These are phyloP conservation scores for Pleurostoma richardsiae DNA, from an alignment of 2,329 filamentous ascomycete genomes.

Conservation along the genomic window DNA sequence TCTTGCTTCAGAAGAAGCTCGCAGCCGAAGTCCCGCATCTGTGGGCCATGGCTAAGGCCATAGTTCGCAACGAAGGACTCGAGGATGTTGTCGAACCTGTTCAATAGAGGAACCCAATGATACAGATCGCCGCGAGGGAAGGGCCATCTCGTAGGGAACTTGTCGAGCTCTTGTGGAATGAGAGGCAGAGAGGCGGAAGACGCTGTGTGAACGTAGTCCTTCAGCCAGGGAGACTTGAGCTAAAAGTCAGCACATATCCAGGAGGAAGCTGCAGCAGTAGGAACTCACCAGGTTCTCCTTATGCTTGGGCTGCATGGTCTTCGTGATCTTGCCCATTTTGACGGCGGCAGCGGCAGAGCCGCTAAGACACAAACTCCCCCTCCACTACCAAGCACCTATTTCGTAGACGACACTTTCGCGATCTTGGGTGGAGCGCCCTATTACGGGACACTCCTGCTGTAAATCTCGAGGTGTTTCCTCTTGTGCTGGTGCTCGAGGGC, in stretches of 20 bases:
- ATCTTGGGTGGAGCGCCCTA: slow-evolving; percentile 23
- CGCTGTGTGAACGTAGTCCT: slow-evolving; percentile 70
- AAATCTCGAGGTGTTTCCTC: slow-evolving; percentile 10
- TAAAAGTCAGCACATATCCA: background rate
- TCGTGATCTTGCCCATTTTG: slow-evolving; percentile 66
- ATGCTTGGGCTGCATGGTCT: slow-evolving; percentile 62
- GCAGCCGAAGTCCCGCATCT: slow-evolving; percentile 68
- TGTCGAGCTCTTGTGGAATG: slow-evolving; percentile 69
- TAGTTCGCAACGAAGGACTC: slow-evolving; percentile 79
- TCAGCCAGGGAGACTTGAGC: slow-evolving; percentile 76
- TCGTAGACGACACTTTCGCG: slow-evolving; percentile 33
- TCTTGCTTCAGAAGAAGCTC: slow-evolving; percentile 58
- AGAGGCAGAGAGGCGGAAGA: slow-evolving; percentile 66
- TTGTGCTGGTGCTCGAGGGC: background rate
- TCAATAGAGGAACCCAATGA: slow-evolving; percentile 93
- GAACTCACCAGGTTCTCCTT: slow-evolving; percentile 58
- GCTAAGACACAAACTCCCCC: slow-evolving; percentile 47
- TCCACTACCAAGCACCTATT: slow-evolving; percentile 44
- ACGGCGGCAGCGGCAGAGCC: slow-evolving; percentile 53
- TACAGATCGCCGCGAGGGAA: slow-evolving; percentile 94
- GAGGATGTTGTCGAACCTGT: slow-evolving; percentile 87
- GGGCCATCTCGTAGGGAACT: slow-evolving; percentile 87
- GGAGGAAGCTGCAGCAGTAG: background rate
- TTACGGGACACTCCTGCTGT: background rate
- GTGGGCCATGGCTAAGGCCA: slow-evolving; percentile 72